Evolutionary conservation across 495 filamentous ascomycete genomes (phyloP).

Genomic region (Saxophila tyrrhenica): DNA sequence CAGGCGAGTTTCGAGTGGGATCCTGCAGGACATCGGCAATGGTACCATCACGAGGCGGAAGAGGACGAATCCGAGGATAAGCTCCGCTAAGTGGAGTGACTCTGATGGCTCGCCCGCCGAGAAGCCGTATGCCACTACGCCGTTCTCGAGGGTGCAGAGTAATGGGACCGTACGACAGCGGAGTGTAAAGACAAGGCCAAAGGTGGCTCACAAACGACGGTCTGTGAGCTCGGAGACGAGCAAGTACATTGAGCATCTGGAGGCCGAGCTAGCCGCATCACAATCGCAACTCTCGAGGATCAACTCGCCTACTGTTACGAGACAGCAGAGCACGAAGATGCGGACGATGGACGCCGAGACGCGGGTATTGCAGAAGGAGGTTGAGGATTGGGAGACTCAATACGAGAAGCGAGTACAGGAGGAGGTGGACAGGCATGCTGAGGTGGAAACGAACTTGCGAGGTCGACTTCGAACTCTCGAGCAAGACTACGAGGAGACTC

Average conservation of each 20-base stretch:
- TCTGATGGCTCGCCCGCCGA: neutral
- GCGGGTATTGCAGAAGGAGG: constrained; percentile 11
- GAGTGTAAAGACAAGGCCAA: constrained; percentile 2
- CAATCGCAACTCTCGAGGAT: constrained; percentile 14
- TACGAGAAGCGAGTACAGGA: constrained; percentile 21
- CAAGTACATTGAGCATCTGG: constrained; percentile 22
- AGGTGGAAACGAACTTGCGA: constrained; percentile 10
- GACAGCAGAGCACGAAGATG: constrained; percentile 12
- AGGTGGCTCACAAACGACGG: constrained; percentile 3
- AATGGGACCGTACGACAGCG: constrained; percentile 1
- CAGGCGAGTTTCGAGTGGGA: constrained; percentile 5
- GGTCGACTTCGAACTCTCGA: constrained; percentile 10
- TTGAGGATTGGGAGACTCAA: constrained; percentile 18
- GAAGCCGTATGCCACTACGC: neutral
- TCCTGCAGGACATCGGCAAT: constrained; percentile 15
- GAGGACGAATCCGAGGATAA: neutral
- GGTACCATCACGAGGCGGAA: constrained; percentile 5
- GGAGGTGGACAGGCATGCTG: constrained; percentile 8
- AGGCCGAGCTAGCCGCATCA: constrained; percentile 13
- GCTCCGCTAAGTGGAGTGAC: neutral
- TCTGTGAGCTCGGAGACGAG: constrained; percentile 16
- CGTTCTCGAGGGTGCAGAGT: constrained; percentile 1
- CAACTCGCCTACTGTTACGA: constrained; percentile 18
- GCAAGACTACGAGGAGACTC: constrained; percentile 15
- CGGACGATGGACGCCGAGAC: constrained; percentile 15